Conservation (phyloP, 129 eudicot species). For the carrot (Daucus carota) region DNA sequence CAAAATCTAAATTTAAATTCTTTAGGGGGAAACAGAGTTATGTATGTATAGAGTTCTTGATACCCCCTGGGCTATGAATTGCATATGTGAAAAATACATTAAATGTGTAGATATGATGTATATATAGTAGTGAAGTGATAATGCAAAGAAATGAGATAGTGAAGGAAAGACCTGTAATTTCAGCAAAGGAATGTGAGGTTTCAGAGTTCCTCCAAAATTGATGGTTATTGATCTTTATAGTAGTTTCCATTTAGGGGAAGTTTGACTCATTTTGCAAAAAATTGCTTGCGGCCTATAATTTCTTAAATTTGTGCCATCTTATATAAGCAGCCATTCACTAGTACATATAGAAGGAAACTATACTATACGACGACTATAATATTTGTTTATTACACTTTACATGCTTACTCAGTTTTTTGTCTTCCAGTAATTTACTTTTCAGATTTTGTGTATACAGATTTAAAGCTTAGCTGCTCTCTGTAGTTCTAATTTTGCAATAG, state of each 20-base stretch:
- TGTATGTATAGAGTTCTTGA: neutral
- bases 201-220: neutral
- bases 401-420: neutral
- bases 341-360: neutral
- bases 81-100: neutral
- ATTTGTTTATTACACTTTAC: neutral
- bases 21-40: neutral
- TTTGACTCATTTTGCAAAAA: neutral
- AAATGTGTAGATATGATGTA: neutral
- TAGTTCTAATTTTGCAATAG: slow-evolving; percentile 79
- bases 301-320: neutral
- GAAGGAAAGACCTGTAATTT: slow-evolving; percentile 9
- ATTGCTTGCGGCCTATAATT: neutral
- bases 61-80: neutral
- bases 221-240: neutral
- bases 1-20: neutral
- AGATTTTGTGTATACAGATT: neutral
- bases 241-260: neutral
- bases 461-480: slow-evolving; percentile 63
- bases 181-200: neutral
- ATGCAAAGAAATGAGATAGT: neutral
- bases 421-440: neutral
- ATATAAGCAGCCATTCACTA: neutral
- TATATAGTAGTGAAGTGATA: neutral
- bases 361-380: neutral